These are phyloP conservation scores for Ceratocystis destructans DNA, from an alignment of 2,329 filamentous ascomycete species.

Conservation along the genomic window DNA sequence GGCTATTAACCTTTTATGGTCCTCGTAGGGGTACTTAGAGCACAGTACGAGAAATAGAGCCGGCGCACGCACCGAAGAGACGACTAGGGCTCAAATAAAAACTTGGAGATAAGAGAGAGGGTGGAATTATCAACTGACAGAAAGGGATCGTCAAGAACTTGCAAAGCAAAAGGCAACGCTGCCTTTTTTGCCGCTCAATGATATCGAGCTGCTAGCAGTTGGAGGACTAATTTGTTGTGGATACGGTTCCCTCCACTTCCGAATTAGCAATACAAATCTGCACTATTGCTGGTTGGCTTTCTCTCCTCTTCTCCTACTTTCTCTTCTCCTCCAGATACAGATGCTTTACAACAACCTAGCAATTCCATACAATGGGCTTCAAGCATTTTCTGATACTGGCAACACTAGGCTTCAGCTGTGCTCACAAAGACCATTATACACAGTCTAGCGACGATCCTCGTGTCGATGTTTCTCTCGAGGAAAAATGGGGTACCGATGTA, in stretches of 20 bases:
- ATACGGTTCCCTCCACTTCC: neutral
- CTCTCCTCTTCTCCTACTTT: neutral
- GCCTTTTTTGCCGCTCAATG: neutral
- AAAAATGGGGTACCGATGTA: slow-evolving; percentile 20
- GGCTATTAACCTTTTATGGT: neutral
- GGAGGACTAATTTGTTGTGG: neutral
- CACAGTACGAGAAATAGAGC: slow-evolving; percentile 3
- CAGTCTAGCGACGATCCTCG: neutral
- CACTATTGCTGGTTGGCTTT: neutral
- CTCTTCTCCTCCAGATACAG: neutral
- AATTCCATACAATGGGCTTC: slow-evolving; percentile 7
- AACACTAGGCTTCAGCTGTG: slow-evolving; percentile 2
- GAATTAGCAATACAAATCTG: neutral
- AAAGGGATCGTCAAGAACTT: neutral
- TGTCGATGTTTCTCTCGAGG: slow-evolving; percentile 5
- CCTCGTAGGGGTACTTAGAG: neutral
- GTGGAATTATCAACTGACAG: neutral
- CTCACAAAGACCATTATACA: slow-evolving; percentile 10
- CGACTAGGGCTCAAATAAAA: neutral
- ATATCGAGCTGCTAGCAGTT: neutral
- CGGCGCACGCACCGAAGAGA: slow-evolving; percentile 4
- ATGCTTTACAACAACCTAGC: neutral
- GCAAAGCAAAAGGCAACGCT: neutral
- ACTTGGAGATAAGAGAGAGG: slow-evolving; percentile 1
- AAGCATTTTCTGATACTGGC: slow-evolving; percentile 7